These are phyloP conservation scores for Spizellomyces punctatus DNA, from an alignment of 192 early-diverging fungal species.

Conservation along the genomic window DNA sequence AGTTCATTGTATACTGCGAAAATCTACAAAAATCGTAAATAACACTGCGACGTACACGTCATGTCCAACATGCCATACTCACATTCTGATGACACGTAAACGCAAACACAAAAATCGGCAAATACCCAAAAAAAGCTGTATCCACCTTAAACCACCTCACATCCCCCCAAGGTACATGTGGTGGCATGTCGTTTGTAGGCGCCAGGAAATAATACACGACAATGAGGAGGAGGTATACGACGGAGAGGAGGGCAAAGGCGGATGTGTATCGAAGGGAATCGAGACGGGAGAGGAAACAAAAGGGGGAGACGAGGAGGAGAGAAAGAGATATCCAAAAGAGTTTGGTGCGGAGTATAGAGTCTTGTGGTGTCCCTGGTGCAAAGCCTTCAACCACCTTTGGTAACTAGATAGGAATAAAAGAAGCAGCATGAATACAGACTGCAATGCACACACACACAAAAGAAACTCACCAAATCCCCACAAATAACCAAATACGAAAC, in stretches of 20 bases:
- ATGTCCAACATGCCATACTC: constrained; percentile 23
- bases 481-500: constrained; percentile 95
- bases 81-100: constrained; percentile 99
- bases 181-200: constrained; percentile 35
- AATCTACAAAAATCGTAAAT: constrained; percentile 60
- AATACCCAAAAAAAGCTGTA: constrained; percentile 67
- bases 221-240: constrained; percentile 83
- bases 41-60: background rate
- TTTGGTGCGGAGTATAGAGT: constrained; percentile 38
- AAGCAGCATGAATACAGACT: background rate
- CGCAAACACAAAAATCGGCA: constrained; percentile 98
- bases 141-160: constrained; percentile 52
- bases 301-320: constrained; percentile 71
- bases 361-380: constrained; percentile 28
- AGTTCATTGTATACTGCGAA: constrained; percentile 97
- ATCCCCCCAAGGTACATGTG: constrained; percentile 30
- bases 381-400: constrained; percentile 46
- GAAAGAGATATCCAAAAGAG: constrained; percentile 84
- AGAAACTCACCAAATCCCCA: constrained; percentile 78
- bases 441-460: background rate
- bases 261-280: constrained; percentile 92
- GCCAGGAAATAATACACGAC: constrained; percentile 66
- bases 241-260: constrained; percentile 79
- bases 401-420: constrained; percentile 28
- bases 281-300: constrained; percentile 78